These are phyloP conservation scores for Hanseniaspora guilliermondii DNA, from an alignment of 805 yeast genomes.

Conservation along the genomic window DNA sequence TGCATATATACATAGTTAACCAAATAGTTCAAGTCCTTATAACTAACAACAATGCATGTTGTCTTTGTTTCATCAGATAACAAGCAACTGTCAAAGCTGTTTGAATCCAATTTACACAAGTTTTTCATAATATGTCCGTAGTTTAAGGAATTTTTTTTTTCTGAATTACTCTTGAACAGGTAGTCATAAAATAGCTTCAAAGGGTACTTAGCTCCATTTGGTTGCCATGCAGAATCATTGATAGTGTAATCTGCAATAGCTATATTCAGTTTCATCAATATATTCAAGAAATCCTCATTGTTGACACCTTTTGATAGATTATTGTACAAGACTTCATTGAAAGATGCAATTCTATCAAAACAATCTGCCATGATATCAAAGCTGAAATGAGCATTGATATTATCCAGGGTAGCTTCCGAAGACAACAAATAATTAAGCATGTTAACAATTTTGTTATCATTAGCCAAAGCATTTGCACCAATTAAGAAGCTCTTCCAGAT, in stretches of 20 bases:
- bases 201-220: conserved; percentile 63
- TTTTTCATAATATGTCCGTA: conserved; percentile 66
- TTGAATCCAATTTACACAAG: conserved; percentile 84
- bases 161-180: conserved; percentile 68
- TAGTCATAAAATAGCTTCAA: conserved; percentile 67
- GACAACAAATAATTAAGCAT: conserved; percentile 32
- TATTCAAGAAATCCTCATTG: conserved; percentile 73
- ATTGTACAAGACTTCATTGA: conserved; percentile 47
- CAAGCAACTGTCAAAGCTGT: conserved; percentile 69
- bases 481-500: conserved; percentile 8
- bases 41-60: conserved; percentile 72
- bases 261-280: conserved; percentile 69
- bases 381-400: conserved; percentile 32
- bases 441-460: background rate
- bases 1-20: conserved; percentile 48
- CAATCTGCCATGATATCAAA: conserved; percentile 33
- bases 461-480: conserved; percentile 3
- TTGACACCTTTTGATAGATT: conserved; percentile 65
- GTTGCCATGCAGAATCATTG: conserved; percentile 51
- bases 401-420: conserved; percentile 40
- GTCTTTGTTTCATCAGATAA: conserved; percentile 76
- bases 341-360: conserved; percentile 39
- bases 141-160: conserved; percentile 67
- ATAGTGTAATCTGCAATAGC: conserved; percentile 57
- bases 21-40: conserved; percentile 64